These are phyloP conservation scores for Rauvolfia tetraphylla DNA, from an alignment of 257 asterid genomes.

Conservation along the genomic window DNA sequence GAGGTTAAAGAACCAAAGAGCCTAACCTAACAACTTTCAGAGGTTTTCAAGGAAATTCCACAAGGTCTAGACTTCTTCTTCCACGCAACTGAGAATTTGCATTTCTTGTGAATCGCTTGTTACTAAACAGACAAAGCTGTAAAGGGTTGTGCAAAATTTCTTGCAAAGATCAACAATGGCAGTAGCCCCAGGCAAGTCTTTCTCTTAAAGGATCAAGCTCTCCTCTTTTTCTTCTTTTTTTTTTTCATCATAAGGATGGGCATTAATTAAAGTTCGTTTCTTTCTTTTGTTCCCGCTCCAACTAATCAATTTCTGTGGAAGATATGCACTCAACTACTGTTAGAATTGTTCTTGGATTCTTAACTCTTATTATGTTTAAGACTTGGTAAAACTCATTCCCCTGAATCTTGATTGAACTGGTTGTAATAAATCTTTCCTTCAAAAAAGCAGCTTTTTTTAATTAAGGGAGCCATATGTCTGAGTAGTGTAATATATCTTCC, in stretches of 20 bases:
- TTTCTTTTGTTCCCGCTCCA: not conserved
- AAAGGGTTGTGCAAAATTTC: not conserved
- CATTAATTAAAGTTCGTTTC: too few relatives aligned
- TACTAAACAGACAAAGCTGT: not conserved
- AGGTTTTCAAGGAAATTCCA: not conserved
- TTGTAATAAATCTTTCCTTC: not conserved
- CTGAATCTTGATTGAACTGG: not conserved
- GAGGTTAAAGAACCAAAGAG: too few relatives aligned
- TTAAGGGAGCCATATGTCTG: not conserved
- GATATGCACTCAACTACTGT: not conserved
- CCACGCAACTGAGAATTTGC: too few relatives aligned
- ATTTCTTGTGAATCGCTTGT: too few relatives aligned
- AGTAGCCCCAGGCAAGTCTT: not conserved
- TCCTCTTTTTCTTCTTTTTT: too few relatives aligned
- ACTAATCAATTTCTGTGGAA: not conserved
- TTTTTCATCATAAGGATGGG: not conserved
- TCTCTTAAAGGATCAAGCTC: not conserved
- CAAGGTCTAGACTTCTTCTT: not conserved
- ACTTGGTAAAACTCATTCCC: too few relatives aligned
- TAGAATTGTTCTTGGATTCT: not conserved
- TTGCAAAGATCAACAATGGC: not conserved
- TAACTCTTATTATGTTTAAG: not conserved
- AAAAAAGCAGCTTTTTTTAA: not conserved
- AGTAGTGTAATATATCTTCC: not conserved
- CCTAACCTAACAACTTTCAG: not conserved